Percentiles rank a stretch among this genome's conserved stretches.
Conservation (phyloP, 139 green algal species). For the Chlamydomonas sp. region DNA sequence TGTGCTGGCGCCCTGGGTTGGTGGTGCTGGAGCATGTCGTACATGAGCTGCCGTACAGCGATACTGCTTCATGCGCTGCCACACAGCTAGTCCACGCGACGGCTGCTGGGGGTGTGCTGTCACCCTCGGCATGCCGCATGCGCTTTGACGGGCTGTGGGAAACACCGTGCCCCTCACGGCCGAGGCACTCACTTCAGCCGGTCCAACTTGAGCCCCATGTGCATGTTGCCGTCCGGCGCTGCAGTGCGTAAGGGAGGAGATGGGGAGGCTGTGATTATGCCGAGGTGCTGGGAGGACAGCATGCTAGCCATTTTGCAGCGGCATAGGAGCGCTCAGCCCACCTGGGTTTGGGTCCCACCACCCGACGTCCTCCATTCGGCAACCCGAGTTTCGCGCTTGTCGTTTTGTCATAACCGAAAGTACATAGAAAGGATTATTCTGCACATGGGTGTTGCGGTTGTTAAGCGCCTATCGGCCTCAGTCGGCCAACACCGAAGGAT, state of each 20-base stretch:
- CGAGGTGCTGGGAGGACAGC: not conserved
- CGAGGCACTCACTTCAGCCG: conserved; percentile 72
- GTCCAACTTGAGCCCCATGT: conserved; percentile 82
- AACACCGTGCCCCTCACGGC: not conserved
- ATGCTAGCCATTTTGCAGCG: not conserved
- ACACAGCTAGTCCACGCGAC: not conserved
- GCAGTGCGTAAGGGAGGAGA: not conserved
- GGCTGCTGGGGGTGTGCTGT: not conserved
- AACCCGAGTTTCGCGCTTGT: conserved; percentile 42
- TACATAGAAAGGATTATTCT: conserved; percentile 51
- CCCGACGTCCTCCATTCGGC: conserved; percentile 51
- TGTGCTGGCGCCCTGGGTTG: too few relatives aligned
- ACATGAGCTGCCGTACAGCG: too few relatives aligned
- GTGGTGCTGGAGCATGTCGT: too few relatives aligned
- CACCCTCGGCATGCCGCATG: not conserved
- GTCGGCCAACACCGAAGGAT: not conserved
- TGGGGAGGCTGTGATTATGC: not conserved
- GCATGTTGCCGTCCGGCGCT: conserved; percentile 89
- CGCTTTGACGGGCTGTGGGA: not conserved
- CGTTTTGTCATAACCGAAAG: conserved; percentile 39
- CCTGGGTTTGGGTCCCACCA: conserved; percentile 61
- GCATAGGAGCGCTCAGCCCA: not conserved
- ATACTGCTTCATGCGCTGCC: too few relatives aligned
- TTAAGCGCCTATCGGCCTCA: not conserved
- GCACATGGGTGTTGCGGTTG: not conserved